phyloP scores from a whole-genome alignment of 192 early-diverging fungal genomes.

The Martensiomyces pterosporus region DNA sequence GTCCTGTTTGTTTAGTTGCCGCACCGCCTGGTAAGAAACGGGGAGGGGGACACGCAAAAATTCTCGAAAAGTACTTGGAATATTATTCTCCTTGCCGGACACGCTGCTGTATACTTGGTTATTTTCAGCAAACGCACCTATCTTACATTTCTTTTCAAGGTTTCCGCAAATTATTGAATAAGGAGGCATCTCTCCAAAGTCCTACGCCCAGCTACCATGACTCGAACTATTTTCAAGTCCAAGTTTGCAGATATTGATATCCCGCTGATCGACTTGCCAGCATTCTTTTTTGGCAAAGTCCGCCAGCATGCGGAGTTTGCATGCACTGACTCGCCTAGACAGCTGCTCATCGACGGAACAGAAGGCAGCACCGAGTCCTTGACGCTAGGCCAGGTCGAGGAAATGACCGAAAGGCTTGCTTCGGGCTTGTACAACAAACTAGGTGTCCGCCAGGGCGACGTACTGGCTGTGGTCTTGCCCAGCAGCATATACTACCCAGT shows the following conservation, averaged over 20 bases:
- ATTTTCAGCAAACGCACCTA: too few relatives aligned
- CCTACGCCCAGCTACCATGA: too few relatives aligned
- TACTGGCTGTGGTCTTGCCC: conserved; percentile 67
- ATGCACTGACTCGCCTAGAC: neutral
- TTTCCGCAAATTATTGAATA: too few relatives aligned
- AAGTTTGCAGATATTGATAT: conserved; percentile 6
- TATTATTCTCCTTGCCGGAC: too few relatives aligned
- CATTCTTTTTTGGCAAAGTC: conserved; percentile 2
- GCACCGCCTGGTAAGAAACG: too few relatives aligned
- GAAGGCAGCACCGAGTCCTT: neutral
- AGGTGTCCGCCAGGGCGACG: conserved; percentile 63
- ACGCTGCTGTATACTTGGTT: too few relatives aligned
- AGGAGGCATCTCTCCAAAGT: too few relatives aligned
- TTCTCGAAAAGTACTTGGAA: too few relatives aligned
- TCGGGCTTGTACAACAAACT: conserved; percentile 36
- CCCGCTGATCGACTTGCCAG: neutral
- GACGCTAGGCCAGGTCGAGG: conserved; percentile 16
- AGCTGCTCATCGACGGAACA: conserved; percentile 18
- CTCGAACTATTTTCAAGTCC: neutral
- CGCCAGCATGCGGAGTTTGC: conserved; percentile 5
- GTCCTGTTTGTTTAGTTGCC: too few relatives aligned
- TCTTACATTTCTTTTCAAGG: too few relatives aligned
- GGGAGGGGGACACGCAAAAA: too few relatives aligned
- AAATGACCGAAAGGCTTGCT: conserved; percentile 4
- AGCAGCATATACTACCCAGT: conserved; percentile 66